These are phyloP conservation scores for Pseudogymnoascus sp. DNA, from an alignment of 2,329 filamentous ascomycete genomes.

Conservation along the genomic window DNA sequence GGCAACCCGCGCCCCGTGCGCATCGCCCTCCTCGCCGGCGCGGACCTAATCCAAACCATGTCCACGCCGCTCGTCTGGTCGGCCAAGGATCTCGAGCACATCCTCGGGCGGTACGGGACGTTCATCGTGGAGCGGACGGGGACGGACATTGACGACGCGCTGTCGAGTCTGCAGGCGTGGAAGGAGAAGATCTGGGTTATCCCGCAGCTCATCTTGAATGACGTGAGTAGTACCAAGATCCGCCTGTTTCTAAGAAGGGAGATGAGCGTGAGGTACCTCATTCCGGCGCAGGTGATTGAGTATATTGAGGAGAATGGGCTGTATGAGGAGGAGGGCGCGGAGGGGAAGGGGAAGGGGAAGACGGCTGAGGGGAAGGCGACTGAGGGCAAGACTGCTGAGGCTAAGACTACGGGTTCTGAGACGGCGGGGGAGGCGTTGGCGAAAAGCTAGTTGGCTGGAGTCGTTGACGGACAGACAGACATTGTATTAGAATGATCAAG, in stretches of 20 bases:
- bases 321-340: slow-evolving; percentile 43
- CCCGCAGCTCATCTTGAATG: slow-evolving; percentile 78
- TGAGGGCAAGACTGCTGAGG: neutral
- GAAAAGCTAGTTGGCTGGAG: neutral
- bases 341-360: slow-evolving; percentile 20
- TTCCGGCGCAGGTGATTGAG: slow-evolving; percentile 65
- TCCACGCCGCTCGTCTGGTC: slow-evolving; percentile 68
- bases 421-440: neutral
- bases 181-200: slow-evolving; percentile 83
- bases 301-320: slow-evolving; percentile 63
- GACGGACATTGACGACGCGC: slow-evolving; percentile 80
- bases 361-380: neutral
- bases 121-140: slow-evolving; percentile 84
- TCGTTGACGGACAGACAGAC: neutral
- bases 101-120: slow-evolving; percentile 66
- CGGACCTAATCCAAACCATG: slow-evolving; percentile 68
- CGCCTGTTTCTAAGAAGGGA: slow-evolving; percentile 70
- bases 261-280: slow-evolving; percentile 72
- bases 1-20: slow-evolving; percentile 56
- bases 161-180: slow-evolving; percentile 73
- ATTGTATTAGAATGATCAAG: neutral
- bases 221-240: slow-evolving; percentile 76
- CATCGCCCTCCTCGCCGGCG: slow-evolving; percentile 75
- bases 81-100: slow-evolving; percentile 75
- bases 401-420: neutral